phyloP scores from a whole-genome alignment of 1,284 basidiomycete genomes.

The Cutaneotrichosporon daszewskae region DNA sequence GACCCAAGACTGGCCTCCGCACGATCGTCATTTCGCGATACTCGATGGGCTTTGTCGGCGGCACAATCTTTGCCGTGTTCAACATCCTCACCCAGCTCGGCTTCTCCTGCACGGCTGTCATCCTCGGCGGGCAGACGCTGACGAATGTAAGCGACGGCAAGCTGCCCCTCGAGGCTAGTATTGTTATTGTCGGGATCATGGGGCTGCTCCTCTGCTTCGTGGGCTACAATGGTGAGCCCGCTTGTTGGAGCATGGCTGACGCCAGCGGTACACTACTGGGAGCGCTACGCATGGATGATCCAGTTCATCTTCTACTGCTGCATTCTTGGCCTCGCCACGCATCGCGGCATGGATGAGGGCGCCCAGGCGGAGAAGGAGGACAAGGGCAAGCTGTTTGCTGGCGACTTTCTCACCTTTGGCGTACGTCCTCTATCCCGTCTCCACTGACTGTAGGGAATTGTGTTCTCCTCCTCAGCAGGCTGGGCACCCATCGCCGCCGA shows the following conservation, averaged over 20 bases:
- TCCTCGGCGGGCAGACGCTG: constrained; percentile 49
- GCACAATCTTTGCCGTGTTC: constrained; percentile 56
- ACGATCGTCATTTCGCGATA: constrained; percentile 53
- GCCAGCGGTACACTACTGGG: constrained; percentile 56
- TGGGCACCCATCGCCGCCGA: constrained; percentile 48
- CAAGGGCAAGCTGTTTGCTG: constrained; percentile 48
- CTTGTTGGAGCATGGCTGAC: neutral
- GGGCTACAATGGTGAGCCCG: constrained; percentile 42
- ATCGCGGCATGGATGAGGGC: constrained; percentile 52
- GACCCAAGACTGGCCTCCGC: constrained; percentile 58
- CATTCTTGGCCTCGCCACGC: constrained; percentile 53
- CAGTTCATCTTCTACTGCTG: constrained; percentile 57
- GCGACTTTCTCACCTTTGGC: constrained; percentile 55
- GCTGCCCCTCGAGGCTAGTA: constrained; percentile 47
- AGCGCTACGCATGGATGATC: constrained; percentile 60
- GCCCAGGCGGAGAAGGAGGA: constrained; percentile 52
- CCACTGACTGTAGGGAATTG: constrained; percentile 46
- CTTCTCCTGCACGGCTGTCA: constrained; percentile 38
- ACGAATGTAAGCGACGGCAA: constrained; percentile 42
- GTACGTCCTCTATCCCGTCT: constrained; percentile 11
- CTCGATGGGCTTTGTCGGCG: constrained; percentile 57
- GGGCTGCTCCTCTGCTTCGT: constrained; percentile 45
- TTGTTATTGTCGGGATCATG: constrained; percentile 47
- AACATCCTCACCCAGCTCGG: constrained; percentile 57
- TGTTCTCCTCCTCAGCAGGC: constrained; percentile 55